phyloP scores from a whole-genome alignment of 208 protist species.

The Strigomonas culicis region DNA sequence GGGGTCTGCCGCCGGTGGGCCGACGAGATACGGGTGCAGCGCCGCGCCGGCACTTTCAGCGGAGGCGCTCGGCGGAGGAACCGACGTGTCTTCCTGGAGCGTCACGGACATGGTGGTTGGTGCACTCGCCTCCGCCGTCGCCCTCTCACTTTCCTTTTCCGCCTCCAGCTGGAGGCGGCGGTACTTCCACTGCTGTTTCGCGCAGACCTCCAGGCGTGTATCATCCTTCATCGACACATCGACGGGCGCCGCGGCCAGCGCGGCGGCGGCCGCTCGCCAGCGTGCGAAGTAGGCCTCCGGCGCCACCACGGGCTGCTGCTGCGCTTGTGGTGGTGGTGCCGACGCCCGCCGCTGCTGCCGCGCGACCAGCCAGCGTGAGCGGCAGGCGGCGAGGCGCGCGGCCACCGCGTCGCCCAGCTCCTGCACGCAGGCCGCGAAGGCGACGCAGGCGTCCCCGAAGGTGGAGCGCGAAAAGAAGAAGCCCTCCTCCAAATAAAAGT shows the following conservation, averaged over 20 bases:
- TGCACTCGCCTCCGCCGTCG: too few relatives aligned
- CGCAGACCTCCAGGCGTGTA: not conserved
- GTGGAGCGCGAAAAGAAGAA: conserved; percentile 62
- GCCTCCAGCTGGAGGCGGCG: not conserved
- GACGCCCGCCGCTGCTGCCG: too few relatives aligned
- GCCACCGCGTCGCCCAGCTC: conserved; percentile 51
- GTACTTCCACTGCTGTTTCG: not conserved
- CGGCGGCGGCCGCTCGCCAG: too few relatives aligned
- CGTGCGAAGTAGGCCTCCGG: not conserved
- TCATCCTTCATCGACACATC: not conserved
- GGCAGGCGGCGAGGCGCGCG: not conserved
- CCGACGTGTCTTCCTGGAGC: too few relatives aligned
- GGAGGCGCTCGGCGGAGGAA: too few relatives aligned
- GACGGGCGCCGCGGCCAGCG: not conserved
- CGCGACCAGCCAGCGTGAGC: too few relatives aligned
- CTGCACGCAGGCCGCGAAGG: conserved; percentile 49
- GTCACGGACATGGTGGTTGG: not conserved
- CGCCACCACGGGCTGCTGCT: too few relatives aligned
- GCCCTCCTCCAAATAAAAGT: conserved; percentile 70
- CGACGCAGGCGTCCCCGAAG: conserved; percentile 62
- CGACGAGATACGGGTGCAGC: too few relatives aligned
- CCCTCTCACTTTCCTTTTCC: not conserved
- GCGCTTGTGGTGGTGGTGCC: too few relatives aligned
- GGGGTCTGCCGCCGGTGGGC: too few relatives aligned
- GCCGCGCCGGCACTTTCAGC: too few relatives aligned